Evolutionary conservation across 352 stramenopile species (phyloP), one percentile per base, ranked within the genome.

Genomic region (Globisporangium heterothallicum): DNA sequence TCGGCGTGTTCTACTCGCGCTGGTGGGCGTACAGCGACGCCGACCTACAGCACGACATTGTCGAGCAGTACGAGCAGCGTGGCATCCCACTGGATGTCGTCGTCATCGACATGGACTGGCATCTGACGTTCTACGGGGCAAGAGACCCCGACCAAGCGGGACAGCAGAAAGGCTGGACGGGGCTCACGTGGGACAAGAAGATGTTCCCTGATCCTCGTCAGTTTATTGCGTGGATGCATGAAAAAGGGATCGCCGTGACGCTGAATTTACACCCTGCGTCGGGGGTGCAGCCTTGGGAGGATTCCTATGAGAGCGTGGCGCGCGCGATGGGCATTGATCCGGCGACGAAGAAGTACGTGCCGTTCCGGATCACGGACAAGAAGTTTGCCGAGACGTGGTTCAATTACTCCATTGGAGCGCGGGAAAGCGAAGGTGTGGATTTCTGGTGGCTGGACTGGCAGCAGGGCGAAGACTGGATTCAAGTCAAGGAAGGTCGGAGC

Each of bases 381-480:
- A 60, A 52, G 24, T 74, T 69, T 22, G 54, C 59, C 5, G 25
- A 58, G 21, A 58, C 50, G 26, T 72, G 61, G 61, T 50, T 72
- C 49, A 64, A 56, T 16, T 30, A 67, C n/a, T 61, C 61, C 1
- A 58, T 72, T 14, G 52, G 58, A 29, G 41, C 41, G 25, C 56
- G 51, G 5, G 61, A 70, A 49, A 26, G 43, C 16, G 61, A 72
- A 14, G 64, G 64, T 26, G 56, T 80, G 34, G 73, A 81, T 49
- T 75, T 79, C 34, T 83, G 66, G 70, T 84, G 73, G 73, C 77
- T 80, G 18, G 73, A 84, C 36, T 84, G 72, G 73, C 73, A 85
- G 55, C 72, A 84, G 26, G 72, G 72, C 26, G 68, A 66, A 40
- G 64, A 76, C 42, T 78, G 68, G 61, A 55, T 63, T 42, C 48